phyloP scores from a whole-genome alignment of 768 basidiomycete species.

The Termitomyces sp. region DNA sequence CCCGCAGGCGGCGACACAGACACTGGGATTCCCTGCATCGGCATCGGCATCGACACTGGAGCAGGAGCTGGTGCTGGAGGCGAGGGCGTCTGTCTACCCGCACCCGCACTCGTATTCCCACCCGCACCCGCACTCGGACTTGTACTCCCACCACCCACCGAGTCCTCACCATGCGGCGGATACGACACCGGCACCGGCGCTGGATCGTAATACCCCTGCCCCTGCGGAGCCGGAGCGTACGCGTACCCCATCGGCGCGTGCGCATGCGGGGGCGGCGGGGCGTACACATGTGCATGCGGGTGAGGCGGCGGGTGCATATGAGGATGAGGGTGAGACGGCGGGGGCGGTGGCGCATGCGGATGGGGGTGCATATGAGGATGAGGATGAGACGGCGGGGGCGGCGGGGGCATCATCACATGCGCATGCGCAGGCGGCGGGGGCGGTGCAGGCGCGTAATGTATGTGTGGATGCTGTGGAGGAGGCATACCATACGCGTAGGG shows the following conservation, averaged over 20 bases:
- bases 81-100: neutral
- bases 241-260: neutral
- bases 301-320: neutral
- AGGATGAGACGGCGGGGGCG: constrained; percentile 1
- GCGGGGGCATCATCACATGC: neutral
- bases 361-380: constrained; percentile 1
- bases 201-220: constrained; percentile 5
- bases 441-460: neutral
- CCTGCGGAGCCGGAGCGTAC: neutral
- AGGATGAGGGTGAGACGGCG: neutral
- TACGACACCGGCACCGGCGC: neutral
- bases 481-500: constrained; percentile 13
- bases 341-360: neutral
- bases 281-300: neutral
- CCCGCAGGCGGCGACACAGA: neutral
- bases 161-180: neutral
- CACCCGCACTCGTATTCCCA: neutral
- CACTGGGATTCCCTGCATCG: too few relatives aligned
- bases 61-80: neutral
- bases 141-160: neutral
- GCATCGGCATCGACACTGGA: too few relatives aligned
- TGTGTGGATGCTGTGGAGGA: neutral
- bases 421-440: neutral
- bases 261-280: neutral
- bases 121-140: neutral